Percentiles rank a stretch among this genome's conserved stretches.
phyloP scores from a whole-genome alignment of 257 asterid genomes.

The Solanum paucissectum region DNA sequence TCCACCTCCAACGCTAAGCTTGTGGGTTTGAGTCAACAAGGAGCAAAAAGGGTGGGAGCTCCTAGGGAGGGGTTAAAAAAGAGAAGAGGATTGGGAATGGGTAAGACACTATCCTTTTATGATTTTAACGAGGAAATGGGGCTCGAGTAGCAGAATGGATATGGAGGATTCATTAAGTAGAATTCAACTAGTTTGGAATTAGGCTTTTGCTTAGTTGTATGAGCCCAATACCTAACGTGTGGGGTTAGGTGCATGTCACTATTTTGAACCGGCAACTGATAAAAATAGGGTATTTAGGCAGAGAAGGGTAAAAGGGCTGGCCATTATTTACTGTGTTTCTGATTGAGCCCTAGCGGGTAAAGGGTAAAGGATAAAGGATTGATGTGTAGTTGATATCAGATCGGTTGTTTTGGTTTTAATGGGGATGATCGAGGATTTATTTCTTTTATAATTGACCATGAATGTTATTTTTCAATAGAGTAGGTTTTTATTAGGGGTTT shows the following conservation, averaged over 20 bases:
- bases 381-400: neutral
- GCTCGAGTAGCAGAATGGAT: neutral
- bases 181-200: neutral
- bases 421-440: neutral
- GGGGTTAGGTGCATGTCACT: neutral
- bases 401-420: neutral
- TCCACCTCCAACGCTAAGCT: neutral
- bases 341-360: neutral
- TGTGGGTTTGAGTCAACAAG: neutral
- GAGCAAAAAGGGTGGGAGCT: neutral
- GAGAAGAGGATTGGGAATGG: neutral
- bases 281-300: neutral
- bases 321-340: neutral
- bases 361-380: neutral
- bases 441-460: neutral
- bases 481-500: constrained; percentile 3
- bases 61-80: neutral
- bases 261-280: neutral
- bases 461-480: neutral
- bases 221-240: neutral
- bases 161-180: neutral
- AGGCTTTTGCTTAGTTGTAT: neutral
- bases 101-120: neutral
- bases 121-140: neutral
- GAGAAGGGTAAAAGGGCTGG: neutral